Evolutionary conservation across 352 stramenopile genomes (phyloP), one percentile per base, ranked within the genome.

Genomic region (Globisporangium parvum): DNA sequence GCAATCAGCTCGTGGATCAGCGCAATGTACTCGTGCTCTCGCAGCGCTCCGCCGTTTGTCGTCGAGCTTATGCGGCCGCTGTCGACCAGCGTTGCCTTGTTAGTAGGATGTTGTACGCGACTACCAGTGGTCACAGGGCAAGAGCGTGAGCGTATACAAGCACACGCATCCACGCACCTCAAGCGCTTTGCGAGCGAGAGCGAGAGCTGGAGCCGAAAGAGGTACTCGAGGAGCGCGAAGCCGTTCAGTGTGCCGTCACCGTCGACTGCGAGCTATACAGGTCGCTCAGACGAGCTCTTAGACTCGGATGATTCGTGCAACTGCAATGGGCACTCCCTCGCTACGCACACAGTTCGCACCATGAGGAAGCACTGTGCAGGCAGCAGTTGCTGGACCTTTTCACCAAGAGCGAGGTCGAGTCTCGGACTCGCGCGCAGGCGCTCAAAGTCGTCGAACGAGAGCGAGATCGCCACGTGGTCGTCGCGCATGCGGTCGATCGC

Each of bases 381-480:
- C 41, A 88, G 58, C 24, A 88, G 54, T 1, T 57, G 44, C 0
- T 63, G 46, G 8, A 77, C 24, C 24, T 73, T 84, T 2, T 41
- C 10, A 39, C 37, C 12, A 54, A 47, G 0, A 23, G 14, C 1
- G 41, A 37, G 40, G 35, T 49, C 3, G 41, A 54, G 20, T 12
- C 50, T 55, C 15, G 47, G 14, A 18, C 35, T 55, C 20, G n/a
- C 48, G 53, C 68, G 58, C 63, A 55, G 46, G 39, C 51, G 37
- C 48, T 59, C 24, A 31, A 67, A 85, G 39, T 78, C 62, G 28
- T 76, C 65, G 41, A 77, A 84, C 39, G 77, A 79, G 1, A 87
- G 59, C 59, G 65, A 59, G 23, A 85, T 44, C 11, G 53, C 50
- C 53, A 47, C 62, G 20, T 75, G 62, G 17, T 62, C 57, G 1